These are phyloP conservation scores for Blastobotrys chiropterorum DNA, from an alignment of 805 yeast species.

Conservation along the genomic window DNA sequence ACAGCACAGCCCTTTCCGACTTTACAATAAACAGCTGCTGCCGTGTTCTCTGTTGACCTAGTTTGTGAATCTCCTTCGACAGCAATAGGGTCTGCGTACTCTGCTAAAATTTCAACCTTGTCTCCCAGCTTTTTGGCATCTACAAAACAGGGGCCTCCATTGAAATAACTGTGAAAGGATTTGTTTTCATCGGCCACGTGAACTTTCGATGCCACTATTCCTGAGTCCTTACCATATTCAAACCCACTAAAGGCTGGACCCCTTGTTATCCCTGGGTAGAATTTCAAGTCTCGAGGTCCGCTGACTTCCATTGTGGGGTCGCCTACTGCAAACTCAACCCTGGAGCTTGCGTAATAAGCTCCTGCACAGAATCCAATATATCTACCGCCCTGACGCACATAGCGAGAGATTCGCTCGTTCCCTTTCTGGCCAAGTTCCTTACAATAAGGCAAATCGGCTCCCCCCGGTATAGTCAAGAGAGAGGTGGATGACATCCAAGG, in stretches of 20 bases:
- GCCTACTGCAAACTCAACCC: constrained; percentile 82
- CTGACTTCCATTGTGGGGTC: constrained; percentile 65
- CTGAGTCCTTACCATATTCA: constrained; percentile 65
- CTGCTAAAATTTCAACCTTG: constrained; percentile 66
- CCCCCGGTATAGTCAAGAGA: constrained; percentile 86
- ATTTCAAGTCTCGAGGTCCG: constrained; percentile 75
- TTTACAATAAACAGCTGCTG: constrained; percentile 66
- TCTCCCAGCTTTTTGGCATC: constrained; percentile 51
- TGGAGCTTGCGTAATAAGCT: constrained; percentile 70
- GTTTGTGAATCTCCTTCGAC: constrained; percentile 34
- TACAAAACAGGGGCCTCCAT: constrained; percentile 87
- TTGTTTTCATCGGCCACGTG: constrained; percentile 22
- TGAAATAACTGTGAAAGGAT: constrained; percentile 46
- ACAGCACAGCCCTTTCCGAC: constrained; percentile 73
- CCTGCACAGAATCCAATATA: constrained; percentile 94
- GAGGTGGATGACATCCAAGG: constrained; percentile 87
- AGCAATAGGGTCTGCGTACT: constrained; percentile 51
- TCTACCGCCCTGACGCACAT: constrained; percentile 71
- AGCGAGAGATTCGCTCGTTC: constrained; percentile 52
- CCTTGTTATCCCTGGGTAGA: constrained; percentile 76
- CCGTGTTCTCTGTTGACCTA: constrained; percentile 28
- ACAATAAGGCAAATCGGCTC: constrained; percentile 90
- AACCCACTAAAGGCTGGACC: constrained; percentile 84
- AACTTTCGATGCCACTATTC: constrained; percentile 58
- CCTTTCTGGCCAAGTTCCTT: constrained; percentile 64